Evolutionary conservation across 257 asterid genomes (phyloP), one percentile per base, ranked within the genome.

Genomic region (Solanum appendiculatum): DNA sequence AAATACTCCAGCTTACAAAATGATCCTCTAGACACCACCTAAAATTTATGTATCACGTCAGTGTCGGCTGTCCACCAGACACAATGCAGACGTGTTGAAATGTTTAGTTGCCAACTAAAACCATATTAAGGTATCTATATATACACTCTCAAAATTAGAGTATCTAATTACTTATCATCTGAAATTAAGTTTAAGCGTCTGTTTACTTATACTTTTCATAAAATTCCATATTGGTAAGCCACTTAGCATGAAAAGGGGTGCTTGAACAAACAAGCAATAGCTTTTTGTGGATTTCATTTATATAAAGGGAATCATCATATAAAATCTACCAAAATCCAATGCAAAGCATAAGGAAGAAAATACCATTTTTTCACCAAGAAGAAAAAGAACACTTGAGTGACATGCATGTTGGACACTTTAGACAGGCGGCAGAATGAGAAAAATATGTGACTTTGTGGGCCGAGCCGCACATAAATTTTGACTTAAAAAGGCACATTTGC

Each of bases 401-500:
- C 73, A 27, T 29, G 20, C 13, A 33, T 10, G 60, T 33, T 51
- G 31, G 82, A 73, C 31, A 73, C 51, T 73, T 73, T 36, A 48
- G 16, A 82, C 9, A 11, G 88, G 88, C 85, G 73, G 86, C 87
- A 34, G 84, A 31, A 44, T 70, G 12, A 18, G 64, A n/a, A 70
- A 66, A 66, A 66, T 60, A 13, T 25, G 73, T 7, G 77, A 69
- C n/a, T 33, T 70, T 68, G 80, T 87, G 27, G 87, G 80, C 81
- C 88, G 88, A 75, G 88, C 29, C 60, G 91, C 87, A 70, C n/a
- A 64, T 31, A 51, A 64, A 21, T 84, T 75, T 89, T 87, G 89
- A 89, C 91, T 44, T 1, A 11, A 34, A 82, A 56, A 5, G 31
- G 34, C 15, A 37, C 63, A 25, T 15, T 37, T 68, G 82, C 82